These are phyloP conservation scores for Codiaeum variegatum DNA, from an alignment of 441 rosid species.

Conservation along the genomic window DNA sequence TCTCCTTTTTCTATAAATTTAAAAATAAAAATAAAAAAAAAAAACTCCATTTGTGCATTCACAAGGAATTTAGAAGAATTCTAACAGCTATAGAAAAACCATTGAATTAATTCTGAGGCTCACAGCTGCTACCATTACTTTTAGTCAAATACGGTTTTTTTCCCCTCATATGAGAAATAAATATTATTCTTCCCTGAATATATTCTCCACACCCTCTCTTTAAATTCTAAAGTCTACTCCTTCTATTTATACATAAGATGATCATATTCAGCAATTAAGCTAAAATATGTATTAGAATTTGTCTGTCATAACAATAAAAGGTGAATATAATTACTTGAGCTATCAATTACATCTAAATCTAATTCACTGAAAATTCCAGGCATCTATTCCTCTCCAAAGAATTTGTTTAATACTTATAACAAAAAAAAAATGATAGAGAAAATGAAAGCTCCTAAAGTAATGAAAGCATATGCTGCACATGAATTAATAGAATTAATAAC, in stretches of 20 bases:
- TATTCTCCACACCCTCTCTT: constrained; percentile 25
- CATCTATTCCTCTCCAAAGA: constrained; percentile 23
- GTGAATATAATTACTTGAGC: constrained; percentile 7
- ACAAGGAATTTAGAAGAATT: background rate
- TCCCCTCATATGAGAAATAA: background rate
- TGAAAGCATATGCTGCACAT: constrained; percentile 18
- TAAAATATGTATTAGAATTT: background rate
- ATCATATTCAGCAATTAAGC: background rate
- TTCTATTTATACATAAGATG: constrained; percentile 1
- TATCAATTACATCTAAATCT: constrained; percentile 14
- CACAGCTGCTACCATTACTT: background rate
- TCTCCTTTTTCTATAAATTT: too few species aligned
- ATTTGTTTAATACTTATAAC: background rate
- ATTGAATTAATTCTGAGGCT: background rate
- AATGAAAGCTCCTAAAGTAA: background rate
- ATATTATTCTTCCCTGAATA: constrained; percentile 16
- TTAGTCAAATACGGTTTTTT: constrained; percentile 10
- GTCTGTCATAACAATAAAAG: background rate
- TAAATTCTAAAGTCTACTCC: background rate
- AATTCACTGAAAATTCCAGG: constrained; percentile 14
- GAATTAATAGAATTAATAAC: too few species aligned
- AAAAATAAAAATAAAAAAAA: too few species aligned
- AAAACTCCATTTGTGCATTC: background rate
- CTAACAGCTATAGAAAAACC: background rate
- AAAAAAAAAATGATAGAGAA: background rate